Percentiles rank a stretch among this genome's conserved stretches.
These are phyloP conservation scores for Anthoceros angustus DNA, from an alignment of 225 moss, liverwort and hornwort genomes.

Conservation along the genomic window DNA sequence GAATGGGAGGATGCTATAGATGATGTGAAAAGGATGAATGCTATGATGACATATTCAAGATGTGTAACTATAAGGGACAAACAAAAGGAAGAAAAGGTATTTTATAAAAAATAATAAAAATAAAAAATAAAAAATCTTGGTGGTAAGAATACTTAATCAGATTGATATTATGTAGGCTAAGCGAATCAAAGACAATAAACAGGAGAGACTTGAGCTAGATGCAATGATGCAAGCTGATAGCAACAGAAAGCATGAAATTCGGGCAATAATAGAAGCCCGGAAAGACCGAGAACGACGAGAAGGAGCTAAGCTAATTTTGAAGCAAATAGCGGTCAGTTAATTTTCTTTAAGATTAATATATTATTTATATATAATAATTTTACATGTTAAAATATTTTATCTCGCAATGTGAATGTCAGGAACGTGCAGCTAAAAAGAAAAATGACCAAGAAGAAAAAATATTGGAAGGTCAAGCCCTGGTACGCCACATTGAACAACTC, in stretches of 20 bases:
- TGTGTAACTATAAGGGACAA: conserved; percentile 65
- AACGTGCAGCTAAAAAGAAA: conserved; percentile 41
- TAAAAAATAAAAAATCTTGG: no score
- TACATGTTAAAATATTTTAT: background rate
- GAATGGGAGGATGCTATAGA: conserved; percentile 68
- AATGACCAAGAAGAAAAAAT: conserved; percentile 56
- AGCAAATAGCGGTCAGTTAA: conserved; percentile 56
- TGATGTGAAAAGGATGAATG: conserved; percentile 73
- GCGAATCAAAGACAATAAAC: conserved; percentile 30
- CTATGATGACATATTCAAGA: conserved; percentile 68
- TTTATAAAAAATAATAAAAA: background rate
- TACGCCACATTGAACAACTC: conserved; percentile 40
- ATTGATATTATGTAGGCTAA: conserved; percentile 4
- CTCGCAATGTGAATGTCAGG: conserved; percentile 20
- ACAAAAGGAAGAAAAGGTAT: conserved; percentile 65
- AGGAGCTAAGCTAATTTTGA: conserved; percentile 49
- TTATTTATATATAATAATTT: background rate
- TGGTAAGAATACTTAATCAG: background rate
- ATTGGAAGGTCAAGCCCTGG: conserved; percentile 76
- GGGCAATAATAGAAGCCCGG: conserved; percentile 40
- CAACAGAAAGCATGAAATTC: conserved; percentile 29
- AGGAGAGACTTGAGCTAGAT: conserved; percentile 49
- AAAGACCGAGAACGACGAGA: conserved; percentile 47
- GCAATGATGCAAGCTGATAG: conserved; percentile 56
- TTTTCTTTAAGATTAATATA: background rate